Percentiles rank a stretch among this genome's conserved stretches.
These are phyloP conservation scores for Breviolum minutum DNA, from an alignment of 73 alveolate species.

Conservation along the genomic window DNA sequence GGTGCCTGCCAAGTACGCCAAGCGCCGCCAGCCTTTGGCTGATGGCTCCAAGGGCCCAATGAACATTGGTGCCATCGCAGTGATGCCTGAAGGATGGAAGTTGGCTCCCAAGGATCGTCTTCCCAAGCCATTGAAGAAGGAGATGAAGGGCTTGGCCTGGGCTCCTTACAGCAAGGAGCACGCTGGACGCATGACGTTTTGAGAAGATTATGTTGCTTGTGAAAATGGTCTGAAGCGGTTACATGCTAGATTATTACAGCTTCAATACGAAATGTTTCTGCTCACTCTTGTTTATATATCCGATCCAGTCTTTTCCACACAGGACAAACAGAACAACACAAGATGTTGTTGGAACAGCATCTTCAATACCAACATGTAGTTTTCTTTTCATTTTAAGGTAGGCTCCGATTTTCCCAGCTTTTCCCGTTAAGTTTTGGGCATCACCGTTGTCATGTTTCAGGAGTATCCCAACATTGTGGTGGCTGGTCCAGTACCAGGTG, in stretches of 20 bases:
- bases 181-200: neutral
- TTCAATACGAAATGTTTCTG: too few relatives aligned
- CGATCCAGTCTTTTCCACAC: too few relatives aligned
- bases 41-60: conserved; percentile 91
- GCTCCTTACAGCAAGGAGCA: conserved; percentile 85
- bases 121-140: conserved; percentile 93
- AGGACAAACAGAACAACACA: too few relatives aligned
- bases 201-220: neutral
- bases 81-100: conserved; percentile 95
- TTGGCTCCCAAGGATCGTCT: conserved; percentile 95
- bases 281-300: too few relatives aligned
- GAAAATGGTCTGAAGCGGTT: too few relatives aligned
- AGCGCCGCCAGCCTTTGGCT: conserved; percentile 91
- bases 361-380: neutral
- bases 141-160: conserved; percentile 95
- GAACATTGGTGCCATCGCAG: conserved; percentile 91
- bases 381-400: too few relatives aligned
- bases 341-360: too few relatives aligned
- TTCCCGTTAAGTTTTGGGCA: neutral
- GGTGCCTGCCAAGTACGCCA: conserved; percentile 92
- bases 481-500: conserved; percentile 65
- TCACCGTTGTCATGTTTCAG: neutral
- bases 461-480: conserved; percentile 82
- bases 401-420: neutral
- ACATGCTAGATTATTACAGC: too few relatives aligned